phyloP scores from a whole-genome alignment of 352 stramenopile species.

The Phytophthora pluvialis region DNA sequence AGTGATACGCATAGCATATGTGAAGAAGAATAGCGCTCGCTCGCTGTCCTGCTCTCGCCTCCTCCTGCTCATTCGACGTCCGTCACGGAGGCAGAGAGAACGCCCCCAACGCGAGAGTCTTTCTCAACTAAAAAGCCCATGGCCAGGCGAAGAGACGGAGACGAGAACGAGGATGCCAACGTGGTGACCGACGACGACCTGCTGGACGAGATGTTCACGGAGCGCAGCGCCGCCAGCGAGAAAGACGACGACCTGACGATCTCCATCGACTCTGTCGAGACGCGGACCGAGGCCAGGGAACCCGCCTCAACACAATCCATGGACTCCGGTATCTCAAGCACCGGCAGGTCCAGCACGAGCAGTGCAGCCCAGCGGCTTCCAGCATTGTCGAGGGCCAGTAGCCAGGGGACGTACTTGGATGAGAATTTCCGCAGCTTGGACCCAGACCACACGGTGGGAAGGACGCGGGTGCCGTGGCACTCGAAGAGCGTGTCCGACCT shows the following conservation, averaged over 20 bases:
- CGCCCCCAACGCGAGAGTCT: not conserved
- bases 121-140: slow-evolving; percentile 5
- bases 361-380: slow-evolving; percentile 8
- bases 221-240: slow-evolving; percentile 22
- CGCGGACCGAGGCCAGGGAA: not conserved
- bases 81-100: slow-evolving; percentile 23
- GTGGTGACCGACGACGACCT: slow-evolving; percentile 17
- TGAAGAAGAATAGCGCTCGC: slow-evolving; percentile 19
- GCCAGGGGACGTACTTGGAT: slow-evolving; percentile 25
- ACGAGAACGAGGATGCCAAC: slow-evolving; percentile 23
- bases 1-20: slow-evolving; percentile 10
- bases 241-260: slow-evolving; percentile 20
- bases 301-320: not conserved
- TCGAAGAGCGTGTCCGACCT: slow-evolving; percentile 37
- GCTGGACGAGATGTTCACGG: slow-evolving; percentile 37
- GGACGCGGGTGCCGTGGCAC: slow-evolving; percentile 38
- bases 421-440: slow-evolving; percentile 24
- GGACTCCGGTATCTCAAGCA: not conserved
- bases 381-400: slow-evolving; percentile 17
- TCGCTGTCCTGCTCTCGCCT: not conserved
- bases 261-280: slow-evolving; percentile 11
- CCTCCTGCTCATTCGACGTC: slow-evolving; percentile 17
- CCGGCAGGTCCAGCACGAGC: slow-evolving; percentile 3
- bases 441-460: slow-evolving; percentile 28
- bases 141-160: slow-evolving; percentile 13